phyloP scores from a whole-genome alignment of 2,329 filamentous ascomycete genomes.

The Podosphaera aphanis region DNA sequence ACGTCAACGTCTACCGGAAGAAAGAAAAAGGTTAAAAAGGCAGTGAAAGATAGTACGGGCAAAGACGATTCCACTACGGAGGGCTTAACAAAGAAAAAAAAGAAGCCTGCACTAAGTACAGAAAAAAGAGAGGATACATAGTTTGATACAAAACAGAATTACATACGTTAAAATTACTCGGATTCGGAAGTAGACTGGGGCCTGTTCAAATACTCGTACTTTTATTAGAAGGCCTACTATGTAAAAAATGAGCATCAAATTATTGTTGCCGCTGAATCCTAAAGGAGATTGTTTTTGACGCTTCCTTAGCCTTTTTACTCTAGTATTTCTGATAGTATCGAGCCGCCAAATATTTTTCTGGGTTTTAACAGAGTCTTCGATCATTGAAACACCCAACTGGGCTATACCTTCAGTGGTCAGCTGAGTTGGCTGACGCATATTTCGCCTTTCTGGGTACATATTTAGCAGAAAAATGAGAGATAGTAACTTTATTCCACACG shows the following conservation, averaged over 20 bases:
- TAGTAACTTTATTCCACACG: not conserved
- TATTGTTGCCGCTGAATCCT: not conserved
- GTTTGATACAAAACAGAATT: not conserved
- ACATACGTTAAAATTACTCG: too few species aligned
- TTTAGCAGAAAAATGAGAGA: not conserved
- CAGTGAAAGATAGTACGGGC: not conserved
- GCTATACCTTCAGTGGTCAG: not conserved
- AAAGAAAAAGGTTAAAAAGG: not conserved
- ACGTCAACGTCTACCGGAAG: not conserved
- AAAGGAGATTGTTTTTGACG: not conserved
- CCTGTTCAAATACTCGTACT: not conserved
- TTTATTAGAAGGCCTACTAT: not conserved
- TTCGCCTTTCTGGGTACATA: not conserved
- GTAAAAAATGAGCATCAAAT: not conserved
- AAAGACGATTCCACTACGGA: not conserved
- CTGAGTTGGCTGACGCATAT: not conserved
- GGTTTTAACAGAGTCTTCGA: not conserved
- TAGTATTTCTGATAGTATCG: not conserved
- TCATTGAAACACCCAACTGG: not conserved
- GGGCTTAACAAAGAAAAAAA: not conserved
- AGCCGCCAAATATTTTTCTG: not conserved
- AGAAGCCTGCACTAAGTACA: not conserved
- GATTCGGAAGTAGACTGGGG: not conserved
- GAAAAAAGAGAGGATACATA: not conserved
- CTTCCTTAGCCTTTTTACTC: not conserved